Evolutionary conservation across 2,329 filamentous ascomycete genomes (phyloP).

Genomic region (Teratosphaeria viscida): DNA sequence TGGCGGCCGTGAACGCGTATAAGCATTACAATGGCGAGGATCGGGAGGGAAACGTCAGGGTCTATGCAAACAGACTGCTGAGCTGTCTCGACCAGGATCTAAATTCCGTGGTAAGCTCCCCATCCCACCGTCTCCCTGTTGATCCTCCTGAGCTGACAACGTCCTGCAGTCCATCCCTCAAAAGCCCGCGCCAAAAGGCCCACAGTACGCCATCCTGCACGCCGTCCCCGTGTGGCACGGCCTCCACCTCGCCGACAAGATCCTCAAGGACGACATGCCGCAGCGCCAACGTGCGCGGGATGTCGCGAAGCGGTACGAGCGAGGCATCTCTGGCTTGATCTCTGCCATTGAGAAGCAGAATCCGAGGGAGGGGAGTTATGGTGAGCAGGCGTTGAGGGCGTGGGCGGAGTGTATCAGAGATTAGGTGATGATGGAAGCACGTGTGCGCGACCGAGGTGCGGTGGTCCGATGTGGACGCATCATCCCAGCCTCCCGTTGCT

Average conservation of each 20-base stretch:
- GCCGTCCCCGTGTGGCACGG: constrained; percentile 33
- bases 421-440: not conserved
- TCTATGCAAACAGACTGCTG: constrained; percentile 31
- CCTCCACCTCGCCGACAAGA: constrained; percentile 31
- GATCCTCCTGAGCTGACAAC: not conserved
- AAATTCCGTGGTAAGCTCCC: constrained; percentile 5
- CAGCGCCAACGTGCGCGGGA: constrained; percentile 10
- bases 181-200: constrained; percentile 4
- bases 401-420: constrained; percentile 14
- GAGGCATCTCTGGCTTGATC: constrained; percentile 13
- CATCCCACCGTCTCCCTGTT: not conserved
- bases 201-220: constrained; percentile 19
- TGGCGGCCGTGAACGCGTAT: constrained; percentile 32
- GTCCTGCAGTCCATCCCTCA: constrained; percentile 5
- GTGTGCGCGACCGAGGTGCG: no score
- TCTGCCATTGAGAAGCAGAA: constrained; percentile 13
- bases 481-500: not conserved
- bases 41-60: constrained; percentile 29
- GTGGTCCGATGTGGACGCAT: no score
- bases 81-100: constrained; percentile 13
- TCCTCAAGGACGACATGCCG: constrained; percentile 29
- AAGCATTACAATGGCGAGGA: constrained; percentile 25
- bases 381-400: constrained; percentile 15
- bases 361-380: constrained; percentile 15
- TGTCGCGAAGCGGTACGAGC: constrained; percentile 18